Conservation (phyloP, 148 eudicot genomes). For the Rhododendron ovatum region DNA sequence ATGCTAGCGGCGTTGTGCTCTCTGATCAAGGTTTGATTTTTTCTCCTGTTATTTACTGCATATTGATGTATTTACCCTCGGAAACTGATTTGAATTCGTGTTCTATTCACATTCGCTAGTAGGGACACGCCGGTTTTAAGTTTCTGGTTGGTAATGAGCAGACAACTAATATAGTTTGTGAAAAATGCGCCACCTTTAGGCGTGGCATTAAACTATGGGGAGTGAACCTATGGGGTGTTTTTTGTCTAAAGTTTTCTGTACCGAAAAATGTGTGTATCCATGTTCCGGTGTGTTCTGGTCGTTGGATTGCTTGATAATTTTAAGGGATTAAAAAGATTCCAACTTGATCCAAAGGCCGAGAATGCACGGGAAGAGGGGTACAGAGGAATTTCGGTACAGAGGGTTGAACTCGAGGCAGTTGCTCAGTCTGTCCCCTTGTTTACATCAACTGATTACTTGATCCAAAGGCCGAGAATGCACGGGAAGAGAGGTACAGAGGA, state of each 20-base stretch:
- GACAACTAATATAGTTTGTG: neutral
- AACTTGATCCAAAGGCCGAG: neutral
- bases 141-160: neutral
- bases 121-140: neutral
- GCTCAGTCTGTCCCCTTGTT: neutral
- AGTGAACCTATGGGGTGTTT: neutral
- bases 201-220: neutral
- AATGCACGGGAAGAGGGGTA: neutral
- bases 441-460: too few relatives aligned
- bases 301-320: neutral
- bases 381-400: too few relatives aligned
- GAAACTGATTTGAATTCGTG: neutral
- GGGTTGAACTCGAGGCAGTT: neutral
- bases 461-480: neutral
- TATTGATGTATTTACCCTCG: neutral
- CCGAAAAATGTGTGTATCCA: too few relatives aligned
- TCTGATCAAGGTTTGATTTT: slow-evolving; percentile 74
- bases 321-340: too few relatives aligned
- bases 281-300: too few relatives aligned
- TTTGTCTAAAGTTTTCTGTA: neutral
- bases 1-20: slow-evolving; percentile 79
- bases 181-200: neutral
- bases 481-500: neutral
- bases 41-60: neutral
- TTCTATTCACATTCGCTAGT: neutral